Evolutionary conservation across 805 yeast genomes (phyloP).

Genomic region (Phaffomyces antillensis): DNA sequence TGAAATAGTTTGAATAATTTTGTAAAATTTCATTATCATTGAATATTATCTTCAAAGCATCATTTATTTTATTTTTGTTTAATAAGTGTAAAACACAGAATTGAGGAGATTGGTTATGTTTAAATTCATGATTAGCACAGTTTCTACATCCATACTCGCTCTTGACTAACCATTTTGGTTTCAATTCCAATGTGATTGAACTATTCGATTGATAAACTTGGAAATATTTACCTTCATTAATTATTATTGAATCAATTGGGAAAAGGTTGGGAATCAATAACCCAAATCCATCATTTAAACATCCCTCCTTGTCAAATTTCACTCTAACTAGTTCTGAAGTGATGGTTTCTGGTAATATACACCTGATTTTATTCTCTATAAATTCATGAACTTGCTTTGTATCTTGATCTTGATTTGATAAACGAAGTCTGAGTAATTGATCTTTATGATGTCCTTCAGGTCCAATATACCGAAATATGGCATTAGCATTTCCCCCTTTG

Average conservation of each 20-base stretch:
- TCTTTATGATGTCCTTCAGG: constrained; percentile 24
- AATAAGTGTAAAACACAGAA: constrained; percentile 43
- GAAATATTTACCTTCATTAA: constrained; percentile 30
- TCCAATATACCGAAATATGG: constrained; percentile 35
- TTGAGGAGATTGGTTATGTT: constrained; percentile 25
- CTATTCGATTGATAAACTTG: constrained; percentile 22
- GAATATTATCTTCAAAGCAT: neutral
- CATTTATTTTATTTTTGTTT: neutral
- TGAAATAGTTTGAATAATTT: constrained; percentile 19
- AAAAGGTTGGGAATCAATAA: constrained; percentile 36
- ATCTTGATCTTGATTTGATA: constrained; percentile 13
- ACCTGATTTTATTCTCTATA: constrained; percentile 3
- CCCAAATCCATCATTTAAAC: constrained; percentile 34
- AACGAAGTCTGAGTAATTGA: constrained; percentile 28
- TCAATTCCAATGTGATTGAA: constrained; percentile 36
- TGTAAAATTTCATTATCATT: neutral
- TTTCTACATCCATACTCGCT: constrained; percentile 40
- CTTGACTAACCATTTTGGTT: constrained; percentile 54
- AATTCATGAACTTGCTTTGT: constrained; percentile 14
- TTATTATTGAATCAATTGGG: constrained; percentile 25
- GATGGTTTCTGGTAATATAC: constrained; percentile 26
- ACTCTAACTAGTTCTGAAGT: constrained; percentile 14
- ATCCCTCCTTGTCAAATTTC: constrained; percentile 1
- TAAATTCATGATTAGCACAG: constrained; percentile 41
- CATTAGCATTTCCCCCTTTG: constrained; percentile 45